phyloP scores from a whole-genome alignment of 2,329 filamentous ascomycete genomes.

The Botrytis sinoallii region DNA sequence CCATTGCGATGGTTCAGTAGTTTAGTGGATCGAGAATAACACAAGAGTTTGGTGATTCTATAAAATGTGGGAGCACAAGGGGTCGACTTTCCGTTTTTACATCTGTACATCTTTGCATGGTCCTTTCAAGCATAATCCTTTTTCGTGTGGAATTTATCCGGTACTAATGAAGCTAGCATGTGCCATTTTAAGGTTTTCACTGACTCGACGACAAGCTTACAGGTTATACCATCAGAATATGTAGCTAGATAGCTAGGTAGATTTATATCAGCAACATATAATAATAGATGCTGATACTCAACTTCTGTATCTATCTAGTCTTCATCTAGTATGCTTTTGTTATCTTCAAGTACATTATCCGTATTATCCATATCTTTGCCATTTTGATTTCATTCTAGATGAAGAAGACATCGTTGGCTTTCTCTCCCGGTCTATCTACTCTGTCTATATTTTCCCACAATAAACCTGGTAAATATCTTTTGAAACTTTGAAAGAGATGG shows the following conservation, averaged over 20 bases:
- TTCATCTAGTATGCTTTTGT: background rate
- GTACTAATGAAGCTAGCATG: too few relatives aligned
- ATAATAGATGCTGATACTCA: background rate
- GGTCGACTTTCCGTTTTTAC: background rate
- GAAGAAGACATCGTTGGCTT: background rate
- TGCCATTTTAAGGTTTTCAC: background rate
- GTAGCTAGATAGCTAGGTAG: background rate
- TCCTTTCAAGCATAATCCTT: background rate
- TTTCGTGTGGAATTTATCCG: background rate
- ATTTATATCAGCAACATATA: background rate
- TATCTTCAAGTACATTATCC: background rate
- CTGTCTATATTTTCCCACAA: background rate
- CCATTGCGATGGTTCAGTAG: conserved; percentile 7
- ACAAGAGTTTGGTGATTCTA: background rate
- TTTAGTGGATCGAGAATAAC: conserved; percentile 4
- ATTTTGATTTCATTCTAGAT: background rate
- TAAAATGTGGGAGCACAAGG: background rate
- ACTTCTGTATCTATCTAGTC: background rate
- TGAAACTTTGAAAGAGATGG: too few relatives aligned
- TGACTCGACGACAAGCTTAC: background rate
- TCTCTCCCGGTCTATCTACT: background rate
- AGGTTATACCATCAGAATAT: background rate
- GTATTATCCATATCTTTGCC: background rate
- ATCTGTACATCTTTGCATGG: background rate
- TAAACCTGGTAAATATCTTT: background rate